A percentile compares a stretch with the other conserved stretches of the same genome.
phyloP scores from a whole-genome alignment of 139 green algal genomes.

The Closterium sp. region DNA sequence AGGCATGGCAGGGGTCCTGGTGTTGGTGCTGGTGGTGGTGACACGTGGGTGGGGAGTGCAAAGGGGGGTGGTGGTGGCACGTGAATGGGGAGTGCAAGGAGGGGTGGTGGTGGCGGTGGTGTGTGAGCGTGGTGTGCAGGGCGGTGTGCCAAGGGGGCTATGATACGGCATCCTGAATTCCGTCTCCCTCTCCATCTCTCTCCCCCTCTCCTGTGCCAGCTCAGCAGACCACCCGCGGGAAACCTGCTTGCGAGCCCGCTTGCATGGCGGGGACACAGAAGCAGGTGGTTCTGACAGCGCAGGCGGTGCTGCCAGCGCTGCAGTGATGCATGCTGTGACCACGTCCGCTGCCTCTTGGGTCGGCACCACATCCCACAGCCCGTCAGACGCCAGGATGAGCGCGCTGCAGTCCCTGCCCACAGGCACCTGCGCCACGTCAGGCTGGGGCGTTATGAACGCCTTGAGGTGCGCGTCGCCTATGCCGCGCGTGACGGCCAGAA shows the following conservation, averaged over 20 bases:
- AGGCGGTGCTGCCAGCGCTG: not conserved
- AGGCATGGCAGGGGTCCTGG: no score
- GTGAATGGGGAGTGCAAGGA: not conserved
- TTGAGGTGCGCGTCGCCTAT: slow-evolving; percentile 59
- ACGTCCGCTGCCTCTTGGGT: not conserved
- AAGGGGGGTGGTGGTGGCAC: not conserved
- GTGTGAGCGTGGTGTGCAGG: not conserved
- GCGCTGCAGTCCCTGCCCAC: slow-evolving; percentile 57
- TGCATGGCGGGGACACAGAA: not conserved
- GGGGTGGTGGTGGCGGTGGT: not conserved
- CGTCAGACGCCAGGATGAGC: slow-evolving; percentile 60
- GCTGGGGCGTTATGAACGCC: slow-evolving; percentile 27
- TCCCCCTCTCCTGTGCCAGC: not conserved
- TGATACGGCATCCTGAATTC: not conserved
- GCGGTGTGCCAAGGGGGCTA: not conserved
- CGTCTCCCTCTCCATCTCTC: not conserved
- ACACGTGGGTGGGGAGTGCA: not conserved
- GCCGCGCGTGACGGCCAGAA: slow-evolving; percentile 49
- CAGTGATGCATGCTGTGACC: not conserved
- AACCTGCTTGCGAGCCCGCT: not conserved
- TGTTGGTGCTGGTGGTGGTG: no score
- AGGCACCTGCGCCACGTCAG: slow-evolving; percentile 27
- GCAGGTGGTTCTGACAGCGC: not conserved
- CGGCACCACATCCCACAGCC: slow-evolving; percentile 61
- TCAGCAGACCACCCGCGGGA: not conserved